Evolutionary conservation across 2,329 filamentous ascomycete species (phyloP).

Genomic region (Fusarium sp.): DNA sequence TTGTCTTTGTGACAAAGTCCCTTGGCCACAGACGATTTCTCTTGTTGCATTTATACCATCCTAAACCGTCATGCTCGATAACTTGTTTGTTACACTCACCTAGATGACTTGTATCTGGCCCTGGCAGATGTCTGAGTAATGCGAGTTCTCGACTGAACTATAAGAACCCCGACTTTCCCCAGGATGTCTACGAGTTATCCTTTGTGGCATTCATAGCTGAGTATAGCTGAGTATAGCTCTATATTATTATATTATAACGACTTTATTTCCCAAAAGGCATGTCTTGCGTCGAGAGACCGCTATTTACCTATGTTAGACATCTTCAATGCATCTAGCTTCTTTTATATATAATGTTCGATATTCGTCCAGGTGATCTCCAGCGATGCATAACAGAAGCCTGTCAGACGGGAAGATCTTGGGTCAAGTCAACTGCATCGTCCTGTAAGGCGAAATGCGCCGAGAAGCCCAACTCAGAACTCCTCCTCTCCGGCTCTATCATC

Average conservation of each 20-base stretch:
- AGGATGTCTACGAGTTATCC: background rate
- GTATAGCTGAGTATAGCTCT: background rate
- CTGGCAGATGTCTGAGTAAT: background rate
- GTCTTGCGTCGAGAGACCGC: background rate
- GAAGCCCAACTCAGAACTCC: too few species aligned
- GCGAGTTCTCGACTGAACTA: background rate
- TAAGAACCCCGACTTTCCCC: background rate
- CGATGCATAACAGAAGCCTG: too few species aligned
- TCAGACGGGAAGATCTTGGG: too few species aligned
- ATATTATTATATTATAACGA: background rate
- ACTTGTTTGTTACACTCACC: background rate
- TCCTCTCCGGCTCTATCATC: too few species aligned
- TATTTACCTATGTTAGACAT: too few species aligned
- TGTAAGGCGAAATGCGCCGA: too few species aligned
- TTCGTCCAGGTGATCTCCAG: too few species aligned
- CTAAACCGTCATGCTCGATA: background rate
- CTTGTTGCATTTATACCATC: background rate
- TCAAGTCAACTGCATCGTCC: too few species aligned
- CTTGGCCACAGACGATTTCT: background rate
- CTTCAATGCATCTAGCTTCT: fast-evolving
- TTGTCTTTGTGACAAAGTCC: background rate
- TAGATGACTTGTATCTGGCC: background rate
- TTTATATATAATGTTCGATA: too few species aligned
- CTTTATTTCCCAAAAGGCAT: background rate
- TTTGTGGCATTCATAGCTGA: background rate